Conservation (phyloP, 495 filamentous ascomycete genomes). For the Neurospora intermedia region DNA sequence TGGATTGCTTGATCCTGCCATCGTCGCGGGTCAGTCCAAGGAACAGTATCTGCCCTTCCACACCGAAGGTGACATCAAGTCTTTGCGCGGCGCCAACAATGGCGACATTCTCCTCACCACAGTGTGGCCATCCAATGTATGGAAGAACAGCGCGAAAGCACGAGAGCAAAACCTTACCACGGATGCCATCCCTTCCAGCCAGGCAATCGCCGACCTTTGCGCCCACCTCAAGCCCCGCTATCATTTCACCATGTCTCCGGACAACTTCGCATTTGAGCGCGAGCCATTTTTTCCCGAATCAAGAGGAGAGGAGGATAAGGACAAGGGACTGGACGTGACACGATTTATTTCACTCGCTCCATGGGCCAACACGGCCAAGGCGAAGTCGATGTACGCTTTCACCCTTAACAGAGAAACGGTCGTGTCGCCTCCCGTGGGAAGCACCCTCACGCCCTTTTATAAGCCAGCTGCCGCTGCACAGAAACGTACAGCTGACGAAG, state of each 20-base stretch:
- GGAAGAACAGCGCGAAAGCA: slow-evolving; percentile 38
- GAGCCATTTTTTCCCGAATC: slow-evolving; percentile 76
- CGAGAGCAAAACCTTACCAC: slow-evolving; percentile 36
- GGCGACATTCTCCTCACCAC: slow-evolving; percentile 81
- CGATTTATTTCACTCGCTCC: slow-evolving; percentile 82
- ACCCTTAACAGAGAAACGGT: slow-evolving; percentile 51
- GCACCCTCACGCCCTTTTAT: slow-evolving; percentile 60
- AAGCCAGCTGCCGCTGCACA: slow-evolving; percentile 15
- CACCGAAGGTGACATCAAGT: slow-evolving; percentile 62
- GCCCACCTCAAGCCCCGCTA: slow-evolving; percentile 71
- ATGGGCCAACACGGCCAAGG: slow-evolving; percentile 58
- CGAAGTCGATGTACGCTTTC: slow-evolving; percentile 89
- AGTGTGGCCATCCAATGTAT: slow-evolving; percentile 70
- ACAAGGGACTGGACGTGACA: slow-evolving; percentile 49
- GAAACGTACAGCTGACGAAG: slow-evolving; percentile 51
- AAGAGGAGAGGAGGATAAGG: slow-evolving; percentile 13
- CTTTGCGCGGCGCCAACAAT: slow-evolving; percentile 58
- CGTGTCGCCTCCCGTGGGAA: slow-evolving; percentile 48
- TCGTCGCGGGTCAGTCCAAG: slow-evolving; percentile 41
- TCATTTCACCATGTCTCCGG: slow-evolving; percentile 63
- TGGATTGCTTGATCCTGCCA: slow-evolving; percentile 48
- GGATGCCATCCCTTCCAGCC: slow-evolving; percentile 20
- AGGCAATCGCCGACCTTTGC: slow-evolving; percentile 62
- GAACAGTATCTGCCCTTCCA: slow-evolving; percentile 61
- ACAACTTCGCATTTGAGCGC: slow-evolving; percentile 65